Conservation (phyloP, 177 flowering plant species). For the Telopea speciosissima region DNA sequence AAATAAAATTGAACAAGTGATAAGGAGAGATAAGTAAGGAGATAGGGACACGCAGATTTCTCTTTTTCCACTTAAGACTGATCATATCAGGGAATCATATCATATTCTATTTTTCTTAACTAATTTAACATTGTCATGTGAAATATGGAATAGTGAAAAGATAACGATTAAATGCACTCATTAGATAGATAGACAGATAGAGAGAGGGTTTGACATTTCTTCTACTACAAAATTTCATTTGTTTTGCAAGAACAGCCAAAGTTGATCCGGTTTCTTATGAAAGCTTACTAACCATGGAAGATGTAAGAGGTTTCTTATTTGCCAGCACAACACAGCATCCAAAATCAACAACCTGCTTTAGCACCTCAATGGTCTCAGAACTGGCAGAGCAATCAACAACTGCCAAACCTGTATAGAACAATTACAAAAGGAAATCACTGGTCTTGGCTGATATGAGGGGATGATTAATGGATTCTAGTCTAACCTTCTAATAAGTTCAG, state of each 20-base stretch:
- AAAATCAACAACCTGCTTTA: slow-evolving; percentile 43
- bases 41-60: background rate
- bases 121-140: background rate
- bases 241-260: too few relatives aligned
- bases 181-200: background rate
- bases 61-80: background rate
- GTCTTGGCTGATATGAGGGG: background rate
- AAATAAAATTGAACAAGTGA: background rate
- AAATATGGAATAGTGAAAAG: background rate
- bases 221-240: too few relatives aligned
- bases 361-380: slow-evolving; percentile 52
- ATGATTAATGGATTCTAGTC: too few relatives aligned
- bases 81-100: background rate
- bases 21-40: background rate
- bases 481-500: too few relatives aligned
- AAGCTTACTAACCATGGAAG: slow-evolving; percentile 43
- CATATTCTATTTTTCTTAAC: background rate
- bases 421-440: background rate
- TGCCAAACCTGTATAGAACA: slow-evolving; percentile 47
- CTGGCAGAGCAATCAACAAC: slow-evolving; percentile 91
- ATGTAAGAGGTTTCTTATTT: slow-evolving; percentile 84
- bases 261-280: background rate
- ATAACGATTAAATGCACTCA: background rate
- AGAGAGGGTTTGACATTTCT: too few relatives aligned
- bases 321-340: slow-evolving; percentile 82